These are phyloP conservation scores for Medicago arabica DNA, from an alignment of 306 rosid genomes.

Conservation along the genomic window DNA sequence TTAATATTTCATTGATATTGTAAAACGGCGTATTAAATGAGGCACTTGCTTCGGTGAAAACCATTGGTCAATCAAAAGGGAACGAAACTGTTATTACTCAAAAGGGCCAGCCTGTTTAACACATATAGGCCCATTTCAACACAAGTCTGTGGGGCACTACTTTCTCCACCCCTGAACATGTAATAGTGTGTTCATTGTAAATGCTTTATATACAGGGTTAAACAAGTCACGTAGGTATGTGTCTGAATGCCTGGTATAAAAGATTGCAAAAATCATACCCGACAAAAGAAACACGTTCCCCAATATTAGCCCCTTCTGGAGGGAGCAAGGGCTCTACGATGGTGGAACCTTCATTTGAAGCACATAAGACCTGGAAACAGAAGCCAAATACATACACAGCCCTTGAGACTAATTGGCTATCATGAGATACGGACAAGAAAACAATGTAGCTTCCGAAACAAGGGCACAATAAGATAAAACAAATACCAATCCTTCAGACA, in stretches of 20 bases:
- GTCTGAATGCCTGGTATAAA: slow-evolving; percentile 27
- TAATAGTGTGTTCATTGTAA: background rate
- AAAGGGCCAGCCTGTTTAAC: background rate
- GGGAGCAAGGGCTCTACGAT: slow-evolving; percentile 91
- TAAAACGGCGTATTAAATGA: too few species aligned
- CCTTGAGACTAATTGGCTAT: slow-evolving; percentile 23
- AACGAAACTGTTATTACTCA: background rate
- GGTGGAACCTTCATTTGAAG: slow-evolving; percentile 82
- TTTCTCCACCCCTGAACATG: background rate
- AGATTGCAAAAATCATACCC: slow-evolving; percentile 62
- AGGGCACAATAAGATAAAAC: slow-evolving; percentile 8
- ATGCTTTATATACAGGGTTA: slow-evolving; percentile 25
- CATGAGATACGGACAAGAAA: slow-evolving; percentile 23
- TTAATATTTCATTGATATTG: too few species aligned
- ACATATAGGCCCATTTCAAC: background rate
- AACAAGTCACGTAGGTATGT: background rate
- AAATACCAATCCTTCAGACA: slow-evolving; percentile 94
- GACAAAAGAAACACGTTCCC: slow-evolving; percentile 77
- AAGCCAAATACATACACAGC: slow-evolving; percentile 35
- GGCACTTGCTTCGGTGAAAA: background rate
- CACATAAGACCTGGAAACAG: slow-evolving; percentile 79
- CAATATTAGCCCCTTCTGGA: slow-evolving; percentile 83
- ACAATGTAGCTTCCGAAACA: slow-evolving; percentile 16
- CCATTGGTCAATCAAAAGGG: background rate
- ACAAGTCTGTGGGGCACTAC: background rate